Percentiles rank a stretch among this genome's conserved stretches.
phyloP scores from a whole-genome alignment of 129 eudicot genomes.

The Mikania micrantha region DNA sequence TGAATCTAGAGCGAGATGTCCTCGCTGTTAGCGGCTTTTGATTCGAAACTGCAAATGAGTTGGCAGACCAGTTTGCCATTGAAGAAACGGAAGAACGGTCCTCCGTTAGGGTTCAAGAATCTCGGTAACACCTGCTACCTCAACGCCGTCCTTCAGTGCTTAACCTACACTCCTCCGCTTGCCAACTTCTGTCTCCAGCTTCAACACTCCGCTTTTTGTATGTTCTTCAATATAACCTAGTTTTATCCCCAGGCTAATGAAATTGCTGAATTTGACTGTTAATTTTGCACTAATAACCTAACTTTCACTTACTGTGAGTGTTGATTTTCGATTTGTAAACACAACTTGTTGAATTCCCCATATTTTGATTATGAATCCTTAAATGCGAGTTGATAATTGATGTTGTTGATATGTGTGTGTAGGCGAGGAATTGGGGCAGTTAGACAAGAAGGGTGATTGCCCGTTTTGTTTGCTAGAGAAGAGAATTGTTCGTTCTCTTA shows the following conservation, averaged over 20 bases:
- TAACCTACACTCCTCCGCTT: constrained; percentile 96
- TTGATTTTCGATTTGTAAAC: neutral
- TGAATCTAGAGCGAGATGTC: constrained; percentile 43
- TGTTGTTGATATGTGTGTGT: neutral
- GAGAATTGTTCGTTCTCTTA: constrained; percentile 69
- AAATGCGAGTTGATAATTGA: neutral
- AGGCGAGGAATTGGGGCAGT: constrained; percentile 67
- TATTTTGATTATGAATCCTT: neutral
- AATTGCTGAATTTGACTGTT: neutral
- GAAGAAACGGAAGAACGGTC: constrained; percentile 54
- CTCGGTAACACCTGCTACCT: constrained; percentile 93
- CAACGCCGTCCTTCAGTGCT: constrained; percentile 94
- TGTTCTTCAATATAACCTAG: constrained; percentile 16
- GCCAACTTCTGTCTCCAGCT: constrained; percentile 78
- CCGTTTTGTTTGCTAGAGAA: constrained; percentile 85
- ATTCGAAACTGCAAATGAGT: constrained; percentile 60
- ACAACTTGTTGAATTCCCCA: neutral
- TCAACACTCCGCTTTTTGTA: constrained; percentile 68
- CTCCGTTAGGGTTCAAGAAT: constrained; percentile 83
- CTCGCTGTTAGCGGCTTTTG: constrained; percentile 47
- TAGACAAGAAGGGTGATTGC: constrained; percentile 73
- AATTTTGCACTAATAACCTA: neutral
- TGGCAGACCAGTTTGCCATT: constrained; percentile 55
- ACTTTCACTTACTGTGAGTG: neutral
- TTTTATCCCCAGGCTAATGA: neutral